phyloP scores from a whole-genome alignment of 441 rosid species.

The Jatropha podagrica region DNA sequence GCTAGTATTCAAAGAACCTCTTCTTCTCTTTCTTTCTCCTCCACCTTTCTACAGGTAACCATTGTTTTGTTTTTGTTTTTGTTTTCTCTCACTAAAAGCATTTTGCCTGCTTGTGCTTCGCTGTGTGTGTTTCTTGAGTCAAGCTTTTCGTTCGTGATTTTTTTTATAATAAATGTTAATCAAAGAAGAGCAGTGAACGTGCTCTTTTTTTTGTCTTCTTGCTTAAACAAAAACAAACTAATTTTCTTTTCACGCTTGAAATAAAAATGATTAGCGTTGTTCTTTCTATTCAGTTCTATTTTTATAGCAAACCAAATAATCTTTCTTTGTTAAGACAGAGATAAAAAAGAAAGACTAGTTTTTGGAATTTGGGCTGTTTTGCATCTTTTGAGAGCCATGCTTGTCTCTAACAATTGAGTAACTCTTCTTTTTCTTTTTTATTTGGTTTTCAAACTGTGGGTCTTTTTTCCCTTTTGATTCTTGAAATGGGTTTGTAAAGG shows the following conservation, averaged over 20 bases:
- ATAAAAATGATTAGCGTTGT: conserved; percentile 48
- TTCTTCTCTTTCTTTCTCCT: neutral
- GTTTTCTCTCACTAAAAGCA: conserved; percentile 4
- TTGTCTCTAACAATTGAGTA: conserved; percentile 35
- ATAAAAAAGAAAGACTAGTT: conserved; percentile 20
- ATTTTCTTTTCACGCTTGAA: conserved; percentile 49
- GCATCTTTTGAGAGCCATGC: conserved; percentile 84
- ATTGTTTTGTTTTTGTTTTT: neutral
- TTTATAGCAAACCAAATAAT: neutral
- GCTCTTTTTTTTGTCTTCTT: conserved; percentile 41
- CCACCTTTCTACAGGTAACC: conserved; percentile 8
- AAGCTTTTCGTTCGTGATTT: conserved; percentile 22
- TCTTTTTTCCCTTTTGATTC: conserved; percentile 10
- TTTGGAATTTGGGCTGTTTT: conserved; percentile 66
- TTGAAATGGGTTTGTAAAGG: conserved; percentile 12
- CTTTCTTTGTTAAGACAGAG: conserved; percentile 10
- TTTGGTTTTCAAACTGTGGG: conserved; percentile 19
- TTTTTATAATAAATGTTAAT: neutral
- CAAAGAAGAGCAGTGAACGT: conserved; percentile 48
- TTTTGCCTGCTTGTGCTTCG: conserved; percentile 45
- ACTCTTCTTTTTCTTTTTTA: conserved; percentile 10
- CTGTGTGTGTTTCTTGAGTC: conserved; percentile 34
- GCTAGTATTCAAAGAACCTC: conserved; percentile 11
- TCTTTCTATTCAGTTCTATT: conserved; percentile 15
- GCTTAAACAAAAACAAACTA: neutral